A percentile compares a stretch with the other conserved stretches of the same genome.
Evolutionary conservation across 805 yeast genomes (phyloP).

Genomic region (Saccharomyces kudriavzevii): DNA sequence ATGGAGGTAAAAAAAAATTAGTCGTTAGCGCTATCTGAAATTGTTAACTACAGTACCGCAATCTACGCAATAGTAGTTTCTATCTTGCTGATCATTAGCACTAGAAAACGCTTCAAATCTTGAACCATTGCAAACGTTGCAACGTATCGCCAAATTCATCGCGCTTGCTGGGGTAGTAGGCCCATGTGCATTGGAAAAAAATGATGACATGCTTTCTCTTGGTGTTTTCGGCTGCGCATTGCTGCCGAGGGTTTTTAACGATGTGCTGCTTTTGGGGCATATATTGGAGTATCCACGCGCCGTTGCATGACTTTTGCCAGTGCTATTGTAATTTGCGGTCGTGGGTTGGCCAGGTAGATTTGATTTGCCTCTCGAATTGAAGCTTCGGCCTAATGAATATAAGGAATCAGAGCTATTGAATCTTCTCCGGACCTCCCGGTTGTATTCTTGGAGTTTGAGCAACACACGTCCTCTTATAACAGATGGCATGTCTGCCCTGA

Average conservation of each 20-base stretch:
- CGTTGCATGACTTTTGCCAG: neutral
- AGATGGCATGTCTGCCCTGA: slow-evolving; percentile 70
- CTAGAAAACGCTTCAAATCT: slow-evolving; percentile 8
- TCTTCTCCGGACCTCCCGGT: neutral
- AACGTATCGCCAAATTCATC: slow-evolving; percentile 1
- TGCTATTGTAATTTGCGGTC: neutral
- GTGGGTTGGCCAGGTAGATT: neutral
- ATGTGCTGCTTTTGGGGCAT: neutral
- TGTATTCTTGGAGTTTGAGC: slow-evolving; percentile 11
- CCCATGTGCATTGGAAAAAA: neutral
- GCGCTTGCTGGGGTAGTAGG: neutral
- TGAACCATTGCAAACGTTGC: slow-evolving; percentile 11
- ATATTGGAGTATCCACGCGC: neutral
- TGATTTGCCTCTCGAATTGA: neutral
- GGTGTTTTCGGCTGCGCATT: neutral
- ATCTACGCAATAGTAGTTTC: slow-evolving; percentile 8
- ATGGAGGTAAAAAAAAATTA: neutral
- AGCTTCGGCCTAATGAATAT: slow-evolving; percentile 1
- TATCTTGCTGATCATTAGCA: slow-evolving; percentile 1
- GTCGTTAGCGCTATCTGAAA: slow-evolving; percentile 7
- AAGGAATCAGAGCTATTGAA: slow-evolving; percentile 2
- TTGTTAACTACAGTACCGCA: slow-evolving; percentile 14
- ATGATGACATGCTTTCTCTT: neutral
- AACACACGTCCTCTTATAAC: slow-evolving; percentile 33
- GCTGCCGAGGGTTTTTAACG: neutral